Conservation (phyloP, 495 filamentous ascomycete species). For the Penicillium canescens region DNA sequence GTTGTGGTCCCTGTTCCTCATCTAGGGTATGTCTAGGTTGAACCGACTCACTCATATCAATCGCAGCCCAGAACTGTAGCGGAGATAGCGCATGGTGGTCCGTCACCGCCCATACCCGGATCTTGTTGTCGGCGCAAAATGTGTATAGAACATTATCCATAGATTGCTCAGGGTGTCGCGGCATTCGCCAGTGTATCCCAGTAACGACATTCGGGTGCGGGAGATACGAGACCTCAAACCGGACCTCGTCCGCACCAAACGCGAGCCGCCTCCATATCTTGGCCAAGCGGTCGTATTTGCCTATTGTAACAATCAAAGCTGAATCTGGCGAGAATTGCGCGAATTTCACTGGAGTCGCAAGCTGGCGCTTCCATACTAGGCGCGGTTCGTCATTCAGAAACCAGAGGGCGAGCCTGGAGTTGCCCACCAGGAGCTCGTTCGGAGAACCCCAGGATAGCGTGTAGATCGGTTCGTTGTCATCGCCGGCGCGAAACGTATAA, state of each 20-base stretch:
- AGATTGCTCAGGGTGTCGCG: constrained; percentile 72
- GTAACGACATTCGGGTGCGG: constrained; percentile 79
- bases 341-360: constrained; percentile 73
- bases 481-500: constrained; percentile 39
- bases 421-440: constrained; percentile 80
- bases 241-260: constrained; percentile 79
- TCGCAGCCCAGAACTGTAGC: constrained; percentile 76
- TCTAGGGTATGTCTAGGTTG: constrained; percentile 53
- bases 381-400: constrained; percentile 47
- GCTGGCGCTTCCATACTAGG: constrained; percentile 69
- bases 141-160: constrained; percentile 93
- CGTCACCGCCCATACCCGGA: constrained; percentile 81
- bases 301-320: constrained; percentile 79
- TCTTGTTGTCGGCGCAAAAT: constrained; percentile 76
- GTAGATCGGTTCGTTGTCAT: constrained; percentile 47
- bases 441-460: constrained; percentile 84
- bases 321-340: constrained; percentile 86
- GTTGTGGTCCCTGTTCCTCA: constrained; percentile 24
- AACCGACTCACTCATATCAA: constrained; percentile 76
- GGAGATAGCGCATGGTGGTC: constrained; percentile 72
- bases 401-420: constrained; percentile 71
- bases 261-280: constrained; percentile 91
- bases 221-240: constrained; percentile 90
- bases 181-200: constrained; percentile 79
- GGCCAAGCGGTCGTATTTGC: constrained; percentile 75